Percentiles rank a stretch among this genome's conserved stretches.
Conservation (phyloP, 257 asterid species). For the Solanum acaule region DNA sequence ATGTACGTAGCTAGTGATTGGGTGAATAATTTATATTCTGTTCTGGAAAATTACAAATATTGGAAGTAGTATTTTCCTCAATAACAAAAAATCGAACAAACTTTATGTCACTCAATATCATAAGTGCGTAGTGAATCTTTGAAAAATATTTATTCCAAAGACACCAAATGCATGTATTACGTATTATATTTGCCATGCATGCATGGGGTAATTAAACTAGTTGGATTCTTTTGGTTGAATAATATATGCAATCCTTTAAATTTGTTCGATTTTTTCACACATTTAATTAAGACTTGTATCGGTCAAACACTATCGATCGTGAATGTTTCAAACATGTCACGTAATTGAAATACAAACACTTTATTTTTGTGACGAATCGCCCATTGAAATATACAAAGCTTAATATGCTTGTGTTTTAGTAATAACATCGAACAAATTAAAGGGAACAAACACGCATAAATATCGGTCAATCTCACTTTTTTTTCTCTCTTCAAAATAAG, state of each 20-base stretch:
- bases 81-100: not conserved
- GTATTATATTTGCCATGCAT: not conserved
- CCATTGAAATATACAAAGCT: not conserved
- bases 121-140: not conserved
- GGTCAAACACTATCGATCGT: not conserved
- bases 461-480: not conserved
- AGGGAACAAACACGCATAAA: fast-evolving
- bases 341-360: not conserved
- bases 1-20: not conserved
- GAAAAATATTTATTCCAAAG: not conserved
- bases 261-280: not conserved
- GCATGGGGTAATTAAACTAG: not conserved
- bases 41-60: not conserved
- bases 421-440: not conserved
- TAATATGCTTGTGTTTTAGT: not conserved
- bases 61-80: not conserved
- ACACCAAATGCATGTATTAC: not conserved
- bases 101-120: not conserved
- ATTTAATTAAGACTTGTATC: not conserved
- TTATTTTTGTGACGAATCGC: not conserved
- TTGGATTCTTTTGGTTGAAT: not conserved
- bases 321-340: not conserved
- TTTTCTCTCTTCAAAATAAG: not conserved
- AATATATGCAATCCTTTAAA: not conserved
- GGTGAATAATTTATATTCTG: not conserved